Conservation (phyloP, 805 yeast species). For the Yamadazyma sp. region DNA sequence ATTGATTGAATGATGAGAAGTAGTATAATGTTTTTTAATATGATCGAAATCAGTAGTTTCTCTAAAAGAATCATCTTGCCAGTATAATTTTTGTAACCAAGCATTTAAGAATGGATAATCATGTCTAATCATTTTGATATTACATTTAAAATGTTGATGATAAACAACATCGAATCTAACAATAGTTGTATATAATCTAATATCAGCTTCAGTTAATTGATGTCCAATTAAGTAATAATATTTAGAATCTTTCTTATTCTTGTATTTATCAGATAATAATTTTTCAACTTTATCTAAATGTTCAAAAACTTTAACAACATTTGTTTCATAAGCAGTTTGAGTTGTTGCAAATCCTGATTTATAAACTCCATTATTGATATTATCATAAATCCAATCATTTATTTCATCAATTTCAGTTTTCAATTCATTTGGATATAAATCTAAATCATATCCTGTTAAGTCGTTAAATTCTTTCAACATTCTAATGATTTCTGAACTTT, state of each 20-base stretch:
- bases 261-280: conserved; percentile 48
- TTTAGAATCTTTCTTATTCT: conserved; percentile 21
- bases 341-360: conserved; percentile 86
- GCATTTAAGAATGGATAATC: conserved; percentile 76
- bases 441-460: conserved; percentile 48
- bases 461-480: conserved; percentile 73
- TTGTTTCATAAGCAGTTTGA: conserved; percentile 76
- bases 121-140: conserved; percentile 71
- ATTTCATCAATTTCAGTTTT: conserved; percentile 64
- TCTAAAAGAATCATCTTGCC: conserved; percentile 70
- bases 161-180: conserved; percentile 91
- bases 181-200: conserved; percentile 82
- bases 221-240: conserved; percentile 51
- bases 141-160: conserved; percentile 94
- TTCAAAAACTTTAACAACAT: conserved; percentile 59
- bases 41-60: conserved; percentile 85
- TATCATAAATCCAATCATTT: conserved; percentile 79
- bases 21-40: conserved; percentile 87
- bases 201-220: conserved; percentile 82
- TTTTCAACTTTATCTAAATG: conserved; percentile 69
- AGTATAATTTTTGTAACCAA: conserved; percentile 82
- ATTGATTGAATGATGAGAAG: conserved; percentile 76
- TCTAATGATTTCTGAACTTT: conserved; percentile 84
- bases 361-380: conserved; percentile 90
- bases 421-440: conserved; percentile 60